A percentile compares a stretch with the other conserved stretches of the same genome.
These are phyloP conservation scores for Rubroshorea leprosula DNA, from an alignment of 345 rosid species.

Conservation along the genomic window DNA sequence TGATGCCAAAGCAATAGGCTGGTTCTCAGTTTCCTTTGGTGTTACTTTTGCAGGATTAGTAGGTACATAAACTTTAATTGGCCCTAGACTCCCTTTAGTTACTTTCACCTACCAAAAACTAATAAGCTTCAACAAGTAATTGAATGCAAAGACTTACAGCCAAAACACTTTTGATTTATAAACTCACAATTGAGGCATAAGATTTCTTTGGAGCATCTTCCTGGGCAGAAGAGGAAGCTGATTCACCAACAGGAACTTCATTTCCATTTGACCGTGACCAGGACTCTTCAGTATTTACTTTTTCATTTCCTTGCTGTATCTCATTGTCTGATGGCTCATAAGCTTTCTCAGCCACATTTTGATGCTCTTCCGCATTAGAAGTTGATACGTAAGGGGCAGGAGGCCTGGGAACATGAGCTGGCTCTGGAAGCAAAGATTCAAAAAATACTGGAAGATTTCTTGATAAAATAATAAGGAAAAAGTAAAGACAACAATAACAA, in stretches of 20 bases:
- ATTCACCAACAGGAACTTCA: conserved; percentile 30
- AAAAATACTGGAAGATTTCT: background rate
- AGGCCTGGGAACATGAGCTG: conserved; percentile 25
- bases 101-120: conserved; percentile 46
- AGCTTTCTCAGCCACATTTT: conserved; percentile 32
- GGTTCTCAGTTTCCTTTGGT: conserved; percentile 26
- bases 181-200: conserved; percentile 80
- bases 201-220: conserved; percentile 68
- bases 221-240: conserved; percentile 30
- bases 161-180: background rate
- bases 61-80: conserved; percentile 41
- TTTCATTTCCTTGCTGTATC: conserved; percentile 18
- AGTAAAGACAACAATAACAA: background rate
- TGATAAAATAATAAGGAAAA: background rate
- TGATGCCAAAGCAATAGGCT: conserved; percentile 22
- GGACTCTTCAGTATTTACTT: conserved; percentile 40
- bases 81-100: conserved; percentile 34
- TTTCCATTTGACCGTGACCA: conserved; percentile 21
- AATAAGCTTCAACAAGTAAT: background rate
- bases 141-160: background rate
- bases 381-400: conserved; percentile 23
- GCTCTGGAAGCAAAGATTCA: conserved; percentile 26
- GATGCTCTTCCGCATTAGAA: conserved; percentile 31
- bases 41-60: conserved; percentile 30
- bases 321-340: conserved; percentile 39